A percentile compares a stretch with the other conserved stretches of the same genome.
Evolutionary conservation across 306 rosid species (phyloP).

Genomic region (Cotoneaster glaucophyllus): DNA sequence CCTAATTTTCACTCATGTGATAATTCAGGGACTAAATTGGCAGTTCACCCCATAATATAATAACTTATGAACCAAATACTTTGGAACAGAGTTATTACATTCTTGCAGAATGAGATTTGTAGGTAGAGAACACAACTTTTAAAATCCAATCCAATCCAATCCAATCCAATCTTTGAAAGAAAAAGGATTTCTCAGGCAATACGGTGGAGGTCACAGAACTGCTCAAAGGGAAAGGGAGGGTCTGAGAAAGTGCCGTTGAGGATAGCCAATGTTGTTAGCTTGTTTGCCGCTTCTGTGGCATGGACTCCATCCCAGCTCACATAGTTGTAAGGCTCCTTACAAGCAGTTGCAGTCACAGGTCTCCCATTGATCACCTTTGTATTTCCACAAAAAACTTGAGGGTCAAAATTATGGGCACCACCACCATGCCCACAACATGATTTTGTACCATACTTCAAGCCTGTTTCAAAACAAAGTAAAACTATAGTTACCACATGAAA

Average conservation of each 20-base stretch:
- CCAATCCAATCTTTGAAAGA: background rate
- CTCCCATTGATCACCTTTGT: conserved; percentile 45
- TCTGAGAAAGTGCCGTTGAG: conserved; percentile 67
- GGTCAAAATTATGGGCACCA: conserved; percentile 62
- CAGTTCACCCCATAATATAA: no score
- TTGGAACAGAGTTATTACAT: background rate
- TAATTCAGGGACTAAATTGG: no score
- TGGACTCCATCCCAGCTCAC: conserved; percentile 98
- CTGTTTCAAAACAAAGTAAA: conserved; percentile 20
- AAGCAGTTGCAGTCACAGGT: conserved; percentile 56
- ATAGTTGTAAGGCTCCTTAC: conserved; percentile 65
- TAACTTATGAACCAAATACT: background rate
- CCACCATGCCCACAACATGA: conserved; percentile 89
- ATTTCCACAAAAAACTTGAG: conserved; percentile 52
- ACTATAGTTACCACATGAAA: background rate
- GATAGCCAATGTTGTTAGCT: conserved; percentile 58
- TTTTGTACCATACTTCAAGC: conserved; percentile 63
- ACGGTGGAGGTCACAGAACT: conserved; percentile 50
- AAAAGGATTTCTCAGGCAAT: conserved; percentile 29
- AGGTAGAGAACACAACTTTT: no score
- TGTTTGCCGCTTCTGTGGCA: conserved; percentile 84
- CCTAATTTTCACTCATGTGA: no score
- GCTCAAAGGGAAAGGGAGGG: conserved; percentile 56
- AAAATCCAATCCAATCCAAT: no score
- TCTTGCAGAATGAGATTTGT: no score